A percentile compares a stretch with the other conserved stretches of the same genome.
Evolutionary conservation across 441 rosid genomes (phyloP).

Genomic region (Viola pubescens): DNA sequence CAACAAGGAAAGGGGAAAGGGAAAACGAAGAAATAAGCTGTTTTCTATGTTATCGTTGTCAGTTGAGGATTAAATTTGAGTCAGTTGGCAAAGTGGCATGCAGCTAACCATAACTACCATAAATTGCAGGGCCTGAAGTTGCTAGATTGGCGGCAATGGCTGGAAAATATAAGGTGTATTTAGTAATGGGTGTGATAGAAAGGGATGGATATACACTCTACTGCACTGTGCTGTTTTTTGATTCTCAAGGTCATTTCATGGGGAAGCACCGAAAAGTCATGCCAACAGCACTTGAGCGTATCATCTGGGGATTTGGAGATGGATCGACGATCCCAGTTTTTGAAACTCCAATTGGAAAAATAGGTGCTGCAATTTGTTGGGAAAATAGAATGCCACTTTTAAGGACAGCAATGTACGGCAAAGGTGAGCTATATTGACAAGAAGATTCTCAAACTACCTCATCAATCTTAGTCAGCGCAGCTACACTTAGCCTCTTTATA

Average conservation of each 20-base stretch:
- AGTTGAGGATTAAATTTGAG: no score
- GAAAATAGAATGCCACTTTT: slow-evolving; percentile 92
- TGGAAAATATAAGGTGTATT: slow-evolving; percentile 61
- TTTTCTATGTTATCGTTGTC: no score
- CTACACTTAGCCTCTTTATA: no score
- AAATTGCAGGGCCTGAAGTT: slow-evolving; percentile 61
- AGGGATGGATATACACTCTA: slow-evolving; percentile 47
- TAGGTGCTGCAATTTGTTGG: slow-evolving; percentile 93
- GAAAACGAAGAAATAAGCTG: no score
- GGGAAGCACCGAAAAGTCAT: slow-evolving; percentile 88
- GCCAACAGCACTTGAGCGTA: slow-evolving; percentile 87
- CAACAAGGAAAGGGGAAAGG: no score
- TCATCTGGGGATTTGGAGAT: slow-evolving; percentile 94
- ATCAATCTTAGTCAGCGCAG: no score
- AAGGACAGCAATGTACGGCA: slow-evolving; percentile 86
- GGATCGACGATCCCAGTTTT: slow-evolving; percentile 85
- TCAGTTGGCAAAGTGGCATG: no score
- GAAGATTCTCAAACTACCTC: no score
- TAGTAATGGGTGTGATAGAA: slow-evolving; percentile 88
- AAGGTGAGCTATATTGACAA: slow-evolving; percentile 42
- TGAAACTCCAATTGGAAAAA: slow-evolving; percentile 72
- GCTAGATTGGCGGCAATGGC: slow-evolving; percentile 84
- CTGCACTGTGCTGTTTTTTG: slow-evolving; percentile 72
- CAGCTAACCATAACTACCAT: no score
- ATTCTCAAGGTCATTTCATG: slow-evolving; percentile 66